Evolutionary conservation across 768 basidiomycete genomes (phyloP).

Genomic region (Lactarius indigo): DNA sequence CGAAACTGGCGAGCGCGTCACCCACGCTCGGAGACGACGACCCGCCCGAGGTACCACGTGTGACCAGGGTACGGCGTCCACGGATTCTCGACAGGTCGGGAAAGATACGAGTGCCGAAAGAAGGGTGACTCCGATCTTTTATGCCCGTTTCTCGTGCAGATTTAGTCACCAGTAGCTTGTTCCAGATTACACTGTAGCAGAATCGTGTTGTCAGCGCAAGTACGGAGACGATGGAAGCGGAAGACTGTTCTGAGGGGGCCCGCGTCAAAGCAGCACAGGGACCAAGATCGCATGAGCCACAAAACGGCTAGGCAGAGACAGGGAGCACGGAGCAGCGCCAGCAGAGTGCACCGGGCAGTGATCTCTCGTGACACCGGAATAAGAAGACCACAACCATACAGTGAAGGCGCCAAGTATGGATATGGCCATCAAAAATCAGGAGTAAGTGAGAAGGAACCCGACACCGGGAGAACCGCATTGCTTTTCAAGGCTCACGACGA

Average conservation of each 20-base stretch:
- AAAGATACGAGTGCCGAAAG: constrained; percentile 11
- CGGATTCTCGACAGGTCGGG: constrained; percentile 20
- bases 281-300: not conserved
- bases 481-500: not conserved
- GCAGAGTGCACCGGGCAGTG: not conserved
- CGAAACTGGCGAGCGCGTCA: constrained; percentile 32
- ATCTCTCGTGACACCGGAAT: not conserved
- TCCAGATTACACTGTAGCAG: constrained; percentile 25
- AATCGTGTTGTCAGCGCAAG: constrained; percentile 1
- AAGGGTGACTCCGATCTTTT: not conserved
- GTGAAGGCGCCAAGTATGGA: not conserved
- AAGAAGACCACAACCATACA: not conserved
- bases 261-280: not conserved
- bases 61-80: not conserved
- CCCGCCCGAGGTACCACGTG: not conserved
- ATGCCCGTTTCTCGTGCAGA: not conserved
- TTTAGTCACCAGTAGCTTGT: constrained; percentile 12
- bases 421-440: not conserved
- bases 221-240: not conserved
- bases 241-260: not conserved
- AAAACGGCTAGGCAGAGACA: not conserved
- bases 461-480: not conserved
- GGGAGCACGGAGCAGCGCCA: not conserved
- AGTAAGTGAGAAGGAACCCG: not conserved
- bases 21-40: not conserved